Percentiles rank a stretch among this genome's conserved stretches.
phyloP scores from a whole-genome alignment of 129 eudicot genomes.

The Lonicera japonica region DNA sequence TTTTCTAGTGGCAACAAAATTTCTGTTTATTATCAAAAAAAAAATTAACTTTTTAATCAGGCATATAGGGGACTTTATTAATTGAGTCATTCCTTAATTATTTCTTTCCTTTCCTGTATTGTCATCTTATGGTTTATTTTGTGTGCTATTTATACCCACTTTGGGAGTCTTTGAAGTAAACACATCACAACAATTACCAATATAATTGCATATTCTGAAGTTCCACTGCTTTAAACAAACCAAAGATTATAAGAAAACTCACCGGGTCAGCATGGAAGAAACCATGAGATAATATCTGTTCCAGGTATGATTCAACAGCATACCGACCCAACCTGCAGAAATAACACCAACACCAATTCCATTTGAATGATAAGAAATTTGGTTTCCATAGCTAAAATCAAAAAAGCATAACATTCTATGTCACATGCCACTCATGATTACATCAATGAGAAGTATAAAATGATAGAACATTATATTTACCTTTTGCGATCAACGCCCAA shows the following conservation, averaged over 20 bases:
- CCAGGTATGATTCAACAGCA: constrained; percentile 98
- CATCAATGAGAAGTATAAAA: too few relatives aligned
- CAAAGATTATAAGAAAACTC: constrained; percentile 28
- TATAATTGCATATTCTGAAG: too few relatives aligned
- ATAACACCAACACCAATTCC: too few relatives aligned
- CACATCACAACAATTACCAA: too few relatives aligned
- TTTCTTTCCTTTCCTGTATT: too few relatives aligned
- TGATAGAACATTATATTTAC: constrained; percentile 21
- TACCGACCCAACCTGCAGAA: constrained; percentile 79
- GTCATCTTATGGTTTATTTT: too few relatives aligned
- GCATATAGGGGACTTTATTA: too few relatives aligned
- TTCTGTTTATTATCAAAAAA: too few relatives aligned
- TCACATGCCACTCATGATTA: background rate
- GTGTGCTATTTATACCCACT: too few relatives aligned
- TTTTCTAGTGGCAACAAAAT: too few relatives aligned
- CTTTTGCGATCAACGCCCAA: constrained; percentile 94
- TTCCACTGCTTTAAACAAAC: constrained; percentile 5
- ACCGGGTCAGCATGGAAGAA: constrained; percentile 99
- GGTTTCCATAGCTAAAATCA: background rate
- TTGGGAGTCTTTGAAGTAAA: too few relatives aligned
- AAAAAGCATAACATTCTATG: background rate
- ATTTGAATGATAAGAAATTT: constrained; percentile 5
- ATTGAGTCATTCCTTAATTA: too few relatives aligned
- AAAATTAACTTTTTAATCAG: background rate
- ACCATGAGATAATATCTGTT: constrained; percentile 88